Conservation (phyloP, 1,139 yeast genomes). For the Pichia sp. region DNA sequence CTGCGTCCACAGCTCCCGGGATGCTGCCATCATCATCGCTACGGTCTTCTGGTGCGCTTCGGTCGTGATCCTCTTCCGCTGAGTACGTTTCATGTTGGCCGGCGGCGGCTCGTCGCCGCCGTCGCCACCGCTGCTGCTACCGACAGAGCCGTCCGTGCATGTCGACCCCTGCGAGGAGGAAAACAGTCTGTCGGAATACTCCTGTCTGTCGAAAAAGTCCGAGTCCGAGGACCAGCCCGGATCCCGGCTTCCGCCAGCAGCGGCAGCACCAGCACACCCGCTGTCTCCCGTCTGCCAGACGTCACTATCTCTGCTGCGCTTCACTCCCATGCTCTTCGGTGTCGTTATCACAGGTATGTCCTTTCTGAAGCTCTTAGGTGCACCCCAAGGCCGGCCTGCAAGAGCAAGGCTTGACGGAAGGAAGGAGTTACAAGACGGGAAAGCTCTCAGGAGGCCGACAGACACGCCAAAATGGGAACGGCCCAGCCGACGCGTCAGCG, state of each 20-base stretch:
- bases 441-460: too few relatives aligned
- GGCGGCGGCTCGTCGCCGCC: background rate
- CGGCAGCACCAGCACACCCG: too few relatives aligned
- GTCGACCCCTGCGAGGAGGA: background rate
- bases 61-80: constrained; percentile 10
- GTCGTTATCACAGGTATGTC: too few relatives aligned
- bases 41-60: constrained; percentile 24
- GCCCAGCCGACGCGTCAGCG: too few relatives aligned
- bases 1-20: constrained; percentile 11
- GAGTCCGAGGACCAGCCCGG: background rate
- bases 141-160: too few relatives aligned
- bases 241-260: background rate
- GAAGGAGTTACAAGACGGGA: too few relatives aligned
- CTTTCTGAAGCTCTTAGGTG: too few relatives aligned
- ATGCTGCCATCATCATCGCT: constrained; percentile 30
- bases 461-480: too few relatives aligned
- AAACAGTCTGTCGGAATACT: background rate
- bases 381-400: too few relatives aligned
- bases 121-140: background rate
- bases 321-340: background rate
- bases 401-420: too few relatives aligned
- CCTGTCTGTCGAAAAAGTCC: background rate
- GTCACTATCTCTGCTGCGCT: background rate
- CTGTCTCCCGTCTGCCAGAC: background rate
- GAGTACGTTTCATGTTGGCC: constrained; percentile 9